Evolutionary conservation across 805 yeast genomes (phyloP).

Genomic region (Grigorovia jiainica): DNA sequence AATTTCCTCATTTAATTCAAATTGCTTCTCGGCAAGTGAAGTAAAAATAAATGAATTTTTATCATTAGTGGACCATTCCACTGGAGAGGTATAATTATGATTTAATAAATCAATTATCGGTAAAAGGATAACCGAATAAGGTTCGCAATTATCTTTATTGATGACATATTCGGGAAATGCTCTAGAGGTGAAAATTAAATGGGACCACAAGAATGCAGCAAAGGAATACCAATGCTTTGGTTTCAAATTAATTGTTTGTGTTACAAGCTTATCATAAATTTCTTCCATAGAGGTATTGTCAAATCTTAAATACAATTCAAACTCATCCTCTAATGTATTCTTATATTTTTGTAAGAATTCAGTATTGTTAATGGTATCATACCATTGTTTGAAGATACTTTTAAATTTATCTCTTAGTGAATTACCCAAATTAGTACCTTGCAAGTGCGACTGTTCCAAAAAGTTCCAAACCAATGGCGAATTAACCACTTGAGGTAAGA

Average conservation of each 20-base stretch:
- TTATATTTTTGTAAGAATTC: not conserved
- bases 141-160: conserved; percentile 25
- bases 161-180: conserved; percentile 60
- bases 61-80: conserved; percentile 47
- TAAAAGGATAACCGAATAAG: conserved; percentile 50
- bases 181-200: conserved; percentile 61
- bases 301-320: conserved; percentile 10
- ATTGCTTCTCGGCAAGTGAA: conserved; percentile 4
- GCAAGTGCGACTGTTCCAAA: conserved; percentile 41
- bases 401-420: conserved; percentile 41
- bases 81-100: conserved; percentile 54
- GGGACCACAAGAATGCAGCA: conserved; percentile 66
- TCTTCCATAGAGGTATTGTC: conserved; percentile 8
- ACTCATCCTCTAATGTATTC: conserved; percentile 10
- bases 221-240: conserved; percentile 51
- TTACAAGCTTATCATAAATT: conserved; percentile 11
- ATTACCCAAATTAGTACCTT: conserved; percentile 56
- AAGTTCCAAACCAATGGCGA: conserved; percentile 58
- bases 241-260: conserved; percentile 9
- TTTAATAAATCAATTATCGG: conserved; percentile 76
- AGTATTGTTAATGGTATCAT: conserved; percentile 4
- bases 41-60: conserved; percentile 42
- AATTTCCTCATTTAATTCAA: conserved; percentile 37
- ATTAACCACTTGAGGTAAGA: conserved; percentile 39
- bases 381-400: conserved; percentile 58